Evolutionary conservation across 192 early-diverging fungal genomes (phyloP).

Genomic region (Linnemannia zychae): DNA sequence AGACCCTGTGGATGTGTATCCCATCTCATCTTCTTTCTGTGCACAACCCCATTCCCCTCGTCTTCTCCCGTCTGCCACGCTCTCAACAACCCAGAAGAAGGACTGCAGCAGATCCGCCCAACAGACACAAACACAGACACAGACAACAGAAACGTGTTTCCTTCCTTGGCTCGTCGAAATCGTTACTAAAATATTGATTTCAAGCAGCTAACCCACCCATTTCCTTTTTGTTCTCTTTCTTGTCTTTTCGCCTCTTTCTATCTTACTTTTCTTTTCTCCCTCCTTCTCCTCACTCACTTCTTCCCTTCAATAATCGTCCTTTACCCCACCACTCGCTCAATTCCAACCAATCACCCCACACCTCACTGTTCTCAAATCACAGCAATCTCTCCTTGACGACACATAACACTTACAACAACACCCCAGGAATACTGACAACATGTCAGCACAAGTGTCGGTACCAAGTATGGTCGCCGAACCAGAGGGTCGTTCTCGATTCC

Average conservation of each 20-base stretch:
- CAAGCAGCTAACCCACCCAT: neutral
- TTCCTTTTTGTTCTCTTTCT: constrained; percentile 3
- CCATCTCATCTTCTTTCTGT: constrained; percentile 1
- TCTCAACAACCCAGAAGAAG: neutral
- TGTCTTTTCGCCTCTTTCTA: neutral
- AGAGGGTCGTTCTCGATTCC: too few relatives aligned
- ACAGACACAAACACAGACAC: constrained; percentile 6
- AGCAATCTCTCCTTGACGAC: neutral
- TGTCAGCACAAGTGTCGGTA: neutral
- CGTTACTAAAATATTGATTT: neutral
- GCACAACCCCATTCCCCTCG: neutral
- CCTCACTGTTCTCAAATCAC: neutral
- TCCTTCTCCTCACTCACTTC: neutral
- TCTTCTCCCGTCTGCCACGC: constrained; percentile 1
- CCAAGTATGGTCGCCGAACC: neutral
- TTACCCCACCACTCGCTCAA: neutral
- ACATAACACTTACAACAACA: neutral
- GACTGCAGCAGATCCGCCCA: neutral
- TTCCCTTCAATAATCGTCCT: neutral
- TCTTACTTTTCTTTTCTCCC: neutral
- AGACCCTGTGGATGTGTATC: neutral
- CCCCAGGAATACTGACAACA: neutral
- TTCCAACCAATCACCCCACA: neutral
- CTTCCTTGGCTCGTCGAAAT: constrained; percentile 2
- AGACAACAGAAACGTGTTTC: neutral